Conservation (phyloP, 306 rosid genomes). For the Cicer judaicum region DNA sequence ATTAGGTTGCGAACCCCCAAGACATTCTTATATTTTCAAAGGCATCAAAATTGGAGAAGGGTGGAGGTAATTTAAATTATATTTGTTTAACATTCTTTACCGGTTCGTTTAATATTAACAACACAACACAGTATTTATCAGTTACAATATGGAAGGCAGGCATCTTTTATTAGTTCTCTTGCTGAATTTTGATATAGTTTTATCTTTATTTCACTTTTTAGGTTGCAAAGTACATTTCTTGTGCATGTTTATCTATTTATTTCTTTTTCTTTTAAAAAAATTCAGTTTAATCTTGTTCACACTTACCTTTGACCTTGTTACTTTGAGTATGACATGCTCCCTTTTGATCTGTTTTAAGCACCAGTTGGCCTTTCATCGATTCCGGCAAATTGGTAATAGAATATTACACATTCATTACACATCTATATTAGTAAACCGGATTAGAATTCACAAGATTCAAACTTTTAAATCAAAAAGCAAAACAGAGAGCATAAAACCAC, state of each 20-base stretch:
- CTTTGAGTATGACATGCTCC: slow-evolving; percentile 3
- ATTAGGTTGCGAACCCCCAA: slow-evolving; percentile 97
- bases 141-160: slow-evolving; percentile 25
- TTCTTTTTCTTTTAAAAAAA: slow-evolving; percentile 13
- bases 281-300: slow-evolving; percentile 3
- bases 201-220: not conserved
- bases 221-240: slow-evolving; percentile 10
- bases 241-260: slow-evolving; percentile 23
- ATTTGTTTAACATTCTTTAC: slow-evolving; percentile 34
- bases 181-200: slow-evolving; percentile 6
- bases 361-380: not conserved
- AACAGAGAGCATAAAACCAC: not conserved
- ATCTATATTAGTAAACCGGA: not conserved
- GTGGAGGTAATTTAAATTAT: slow-evolving; percentile 62
- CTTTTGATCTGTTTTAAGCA: slow-evolving; percentile 25
- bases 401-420: not conserved
- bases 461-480: slow-evolving; percentile 15
- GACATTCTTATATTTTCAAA: slow-evolving; percentile 97
- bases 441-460: slow-evolving; percentile 7
- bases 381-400: slow-evolving; percentile 15
- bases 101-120: slow-evolving; percentile 27
- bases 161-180: slow-evolving; percentile 30
- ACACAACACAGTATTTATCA: slow-evolving; percentile 14
- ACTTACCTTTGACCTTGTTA: slow-evolving; percentile 23
- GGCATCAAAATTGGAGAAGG: slow-evolving; percentile 73